A percentile compares a stretch with the other conserved stretches of the same genome.
Conservation (phyloP, 441 rosid species). For the Mallotus japonicus region DNA sequence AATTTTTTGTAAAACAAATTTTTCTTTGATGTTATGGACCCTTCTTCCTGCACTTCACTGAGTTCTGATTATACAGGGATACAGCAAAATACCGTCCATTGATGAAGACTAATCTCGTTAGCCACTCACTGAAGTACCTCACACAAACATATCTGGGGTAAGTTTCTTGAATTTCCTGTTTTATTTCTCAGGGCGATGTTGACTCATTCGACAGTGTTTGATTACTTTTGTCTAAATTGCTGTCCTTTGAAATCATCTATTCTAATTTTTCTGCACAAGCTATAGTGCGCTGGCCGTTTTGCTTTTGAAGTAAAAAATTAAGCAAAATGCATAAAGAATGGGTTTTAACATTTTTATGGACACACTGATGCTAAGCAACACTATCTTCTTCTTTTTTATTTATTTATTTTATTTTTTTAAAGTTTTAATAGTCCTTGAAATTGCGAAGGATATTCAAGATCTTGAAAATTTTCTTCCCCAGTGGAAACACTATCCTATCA, state of each 20-base stretch:
- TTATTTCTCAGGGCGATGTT: background rate
- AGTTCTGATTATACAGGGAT: constrained; percentile 49
- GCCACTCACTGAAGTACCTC: constrained; percentile 79
- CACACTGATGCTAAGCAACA: too few relatives aligned
- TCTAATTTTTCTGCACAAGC: too few relatives aligned
- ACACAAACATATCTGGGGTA: constrained; percentile 66
- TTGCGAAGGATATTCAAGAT: too few relatives aligned
- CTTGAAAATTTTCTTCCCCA: too few relatives aligned
- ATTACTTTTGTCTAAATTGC: background rate
- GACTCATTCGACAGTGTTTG: background rate
- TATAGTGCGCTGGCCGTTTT: too few relatives aligned
- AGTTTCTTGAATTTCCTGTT: constrained; percentile 28
- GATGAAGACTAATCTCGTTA: constrained; percentile 68
- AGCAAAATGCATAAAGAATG: too few relatives aligned
- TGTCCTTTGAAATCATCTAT: background rate
- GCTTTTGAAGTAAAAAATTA: too few relatives aligned
- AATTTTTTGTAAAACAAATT: background rate
- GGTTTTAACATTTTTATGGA: too few relatives aligned
- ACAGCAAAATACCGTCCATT: constrained; percentile 70
- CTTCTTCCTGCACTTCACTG: background rate
- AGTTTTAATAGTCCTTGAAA: too few relatives aligned
- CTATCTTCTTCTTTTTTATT: too few relatives aligned
- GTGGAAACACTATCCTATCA: too few relatives aligned
- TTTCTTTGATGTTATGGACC: background rate
- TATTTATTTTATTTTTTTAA: too few relatives aligned